phyloP scores from a whole-genome alignment of 169 alveolate species.

The Plasmodium gallinaceum region DNA sequence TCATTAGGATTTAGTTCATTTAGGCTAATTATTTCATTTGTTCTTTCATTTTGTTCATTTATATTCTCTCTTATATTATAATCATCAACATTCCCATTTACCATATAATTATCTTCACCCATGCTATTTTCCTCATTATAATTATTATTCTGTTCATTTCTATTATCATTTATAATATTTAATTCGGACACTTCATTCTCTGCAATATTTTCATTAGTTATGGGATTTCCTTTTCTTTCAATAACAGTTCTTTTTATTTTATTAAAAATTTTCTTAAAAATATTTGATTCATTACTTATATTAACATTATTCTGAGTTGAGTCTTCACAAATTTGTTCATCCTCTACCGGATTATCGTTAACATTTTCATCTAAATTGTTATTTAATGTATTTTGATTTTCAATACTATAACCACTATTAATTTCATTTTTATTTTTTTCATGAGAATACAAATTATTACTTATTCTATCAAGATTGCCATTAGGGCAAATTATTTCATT shows the following conservation, averaged over 20 bases:
- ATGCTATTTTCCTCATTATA: background rate
- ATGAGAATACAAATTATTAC: too few relatives aligned
- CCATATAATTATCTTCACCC: background rate
- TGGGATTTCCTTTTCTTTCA: conserved; percentile 63
- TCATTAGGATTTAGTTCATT: conserved; percentile 70
- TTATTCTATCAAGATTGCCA: too few relatives aligned
- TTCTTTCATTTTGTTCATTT: background rate
- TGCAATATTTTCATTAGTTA: conserved; percentile 40
- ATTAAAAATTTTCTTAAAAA: conserved; percentile 23
- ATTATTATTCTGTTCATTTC: background rate
- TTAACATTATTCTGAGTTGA: background rate
- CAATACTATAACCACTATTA: too few relatives aligned
- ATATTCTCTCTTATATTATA: conserved; percentile 9
- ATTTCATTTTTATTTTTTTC: too few relatives aligned
- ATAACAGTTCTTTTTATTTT: conserved; percentile 27
- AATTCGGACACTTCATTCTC: conserved; percentile 43
- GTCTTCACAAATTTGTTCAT: background rate
- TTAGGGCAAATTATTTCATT: too few relatives aligned
- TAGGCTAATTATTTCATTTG: conserved; percentile 7
- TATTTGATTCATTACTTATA: background rate
- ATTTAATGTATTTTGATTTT: too few relatives aligned
- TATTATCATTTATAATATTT: conserved; percentile 4
- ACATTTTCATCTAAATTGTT: too few relatives aligned
- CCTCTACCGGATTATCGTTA: too few relatives aligned
- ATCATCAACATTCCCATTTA: background rate